These are phyloP conservation scores for Kodamaea ohmeri DNA, from an alignment of 1,139 yeast species.

Conservation along the genomic window DNA sequence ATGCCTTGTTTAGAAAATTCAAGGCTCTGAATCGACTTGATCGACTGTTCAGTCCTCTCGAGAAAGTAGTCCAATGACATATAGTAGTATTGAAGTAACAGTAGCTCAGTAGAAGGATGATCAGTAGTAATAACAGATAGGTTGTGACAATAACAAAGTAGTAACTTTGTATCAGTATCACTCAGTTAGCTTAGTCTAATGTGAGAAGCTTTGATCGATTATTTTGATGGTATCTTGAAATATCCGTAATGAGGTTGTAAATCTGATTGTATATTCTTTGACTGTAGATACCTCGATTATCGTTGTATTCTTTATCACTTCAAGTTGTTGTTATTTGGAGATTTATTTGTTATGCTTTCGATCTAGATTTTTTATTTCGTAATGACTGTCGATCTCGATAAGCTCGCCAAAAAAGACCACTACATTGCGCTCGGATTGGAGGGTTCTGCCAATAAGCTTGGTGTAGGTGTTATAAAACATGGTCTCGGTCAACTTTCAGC, in stretches of 20 bases:
- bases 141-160: too few relatives aligned
- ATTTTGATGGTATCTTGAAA: neutral
- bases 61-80: slow-evolving; percentile 13
- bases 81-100: neutral
- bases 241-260: neutral
- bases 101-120: neutral
- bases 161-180: too few relatives aligned
- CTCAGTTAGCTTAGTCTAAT: too few relatives aligned
- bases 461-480: slow-evolving; percentile 88
- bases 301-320: too few relatives aligned
- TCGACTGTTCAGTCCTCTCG: slow-evolving; percentile 17
- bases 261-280: neutral
- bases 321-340: too few relatives aligned
- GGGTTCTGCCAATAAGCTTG: slow-evolving; percentile 95
- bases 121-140: neutral
- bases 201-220: too few relatives aligned
- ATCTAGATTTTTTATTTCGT: slow-evolving; percentile 1
- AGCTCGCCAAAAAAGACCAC: slow-evolving; percentile 37
- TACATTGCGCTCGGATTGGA: slow-evolving; percentile 86
- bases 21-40: slow-evolving; percentile 29
- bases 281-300: too few relatives aligned
- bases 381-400: slow-evolving; percentile 38
- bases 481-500: slow-evolving; percentile 48
- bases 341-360: neutral
- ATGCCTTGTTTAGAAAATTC: slow-evolving; percentile 55